These are phyloP conservation scores for Osmozyma mogii DNA, from an alignment of 805 yeast genomes.

Conservation along the genomic window DNA sequence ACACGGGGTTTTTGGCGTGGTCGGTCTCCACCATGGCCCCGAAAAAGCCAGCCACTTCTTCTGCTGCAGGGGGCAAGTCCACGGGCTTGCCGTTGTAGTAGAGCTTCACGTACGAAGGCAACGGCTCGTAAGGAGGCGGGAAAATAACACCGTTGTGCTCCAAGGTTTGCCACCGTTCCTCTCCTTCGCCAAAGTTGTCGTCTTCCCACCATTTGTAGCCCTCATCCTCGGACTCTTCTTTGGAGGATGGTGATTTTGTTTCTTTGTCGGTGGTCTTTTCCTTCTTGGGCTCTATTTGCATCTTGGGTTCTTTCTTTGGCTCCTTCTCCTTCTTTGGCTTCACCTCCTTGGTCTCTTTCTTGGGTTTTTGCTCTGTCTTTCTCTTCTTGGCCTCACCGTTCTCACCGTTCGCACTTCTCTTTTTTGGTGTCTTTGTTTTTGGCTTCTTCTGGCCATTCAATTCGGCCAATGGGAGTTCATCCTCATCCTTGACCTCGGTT, in stretches of 20 bases:
- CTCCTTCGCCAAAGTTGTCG: slow-evolving; percentile 56
- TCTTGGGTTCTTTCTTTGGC: slow-evolving; percentile 5
- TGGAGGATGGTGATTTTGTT: slow-evolving; percentile 7
- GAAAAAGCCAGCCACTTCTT: slow-evolving; percentile 93
- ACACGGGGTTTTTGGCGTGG: slow-evolving; percentile 79
- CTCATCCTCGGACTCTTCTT: slow-evolving; percentile 40
- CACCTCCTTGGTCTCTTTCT: slow-evolving; percentile 4
- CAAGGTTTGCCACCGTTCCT: slow-evolving; percentile 77
- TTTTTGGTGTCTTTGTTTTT: slow-evolving; percentile 4
- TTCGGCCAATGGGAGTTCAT: slow-evolving; percentile 13
- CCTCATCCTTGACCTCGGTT: slow-evolving; percentile 7
- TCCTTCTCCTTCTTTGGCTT: slow-evolving; percentile 4
- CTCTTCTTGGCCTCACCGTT: slow-evolving; percentile 11
- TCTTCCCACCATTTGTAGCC: slow-evolving; percentile 83
- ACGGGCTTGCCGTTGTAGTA: slow-evolving; percentile 74
- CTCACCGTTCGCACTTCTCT: slow-evolving; percentile 10
- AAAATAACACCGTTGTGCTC: slow-evolving; percentile 88
- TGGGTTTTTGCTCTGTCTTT: slow-evolving; percentile 5
- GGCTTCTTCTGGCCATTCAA: slow-evolving; percentile 12
- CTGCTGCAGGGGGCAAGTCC: slow-evolving; percentile 69
- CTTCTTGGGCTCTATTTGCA: slow-evolving; percentile 5
- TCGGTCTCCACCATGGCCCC: slow-evolving; percentile 85
- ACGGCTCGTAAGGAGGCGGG: slow-evolving; percentile 85
- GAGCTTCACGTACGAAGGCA: slow-evolving; percentile 70
- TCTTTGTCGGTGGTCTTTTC: slow-evolving; percentile 9